A percentile compares a stretch with the other conserved stretches of the same genome.
Conservation (phyloP, 2,329 filamentous ascomycete genomes). For the Sordariomycetes sp. region DNA sequence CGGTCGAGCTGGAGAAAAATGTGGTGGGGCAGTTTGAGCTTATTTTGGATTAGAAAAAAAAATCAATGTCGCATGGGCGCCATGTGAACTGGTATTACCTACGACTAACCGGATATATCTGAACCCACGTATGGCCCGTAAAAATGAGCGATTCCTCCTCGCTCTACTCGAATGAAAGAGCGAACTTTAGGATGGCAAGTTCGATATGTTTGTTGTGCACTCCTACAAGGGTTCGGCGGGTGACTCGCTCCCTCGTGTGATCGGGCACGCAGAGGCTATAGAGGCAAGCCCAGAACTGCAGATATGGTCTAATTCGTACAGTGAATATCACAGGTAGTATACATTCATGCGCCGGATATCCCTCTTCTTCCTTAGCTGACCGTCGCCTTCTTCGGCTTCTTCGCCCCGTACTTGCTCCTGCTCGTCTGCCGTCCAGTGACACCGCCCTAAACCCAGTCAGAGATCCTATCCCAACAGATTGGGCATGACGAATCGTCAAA, state of each 20-base stretch:
- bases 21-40: not conserved
- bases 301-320: not conserved
- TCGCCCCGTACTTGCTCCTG: slow-evolving; percentile 94
- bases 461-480: not conserved
- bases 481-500: slow-evolving; percentile 11
- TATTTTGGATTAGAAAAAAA: not conserved
- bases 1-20: not conserved
- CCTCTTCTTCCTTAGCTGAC: slow-evolving; percentile 22
- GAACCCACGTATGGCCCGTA: not conserved
- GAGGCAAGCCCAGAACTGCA: not conserved
- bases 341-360: not conserved
- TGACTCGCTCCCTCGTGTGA: too few species aligned
- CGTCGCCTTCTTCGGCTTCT: slow-evolving; percentile 84
- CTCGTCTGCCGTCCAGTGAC: slow-evolving; percentile 73
- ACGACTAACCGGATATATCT: not conserved
- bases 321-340: not conserved
- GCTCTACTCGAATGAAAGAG: not conserved
- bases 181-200: not conserved
- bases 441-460: slow-evolving; percentile 51
- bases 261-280: too few species aligned
- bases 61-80: not conserved
- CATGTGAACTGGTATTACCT: not conserved
- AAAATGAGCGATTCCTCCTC: too few species aligned
- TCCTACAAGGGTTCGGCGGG: not conserved
- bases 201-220: not conserved